A percentile compares a stretch with the other conserved stretches of the same genome.
Conservation (phyloP, 1,139 yeast genomes). For the Blastobotrys illinoisensis region DNA sequence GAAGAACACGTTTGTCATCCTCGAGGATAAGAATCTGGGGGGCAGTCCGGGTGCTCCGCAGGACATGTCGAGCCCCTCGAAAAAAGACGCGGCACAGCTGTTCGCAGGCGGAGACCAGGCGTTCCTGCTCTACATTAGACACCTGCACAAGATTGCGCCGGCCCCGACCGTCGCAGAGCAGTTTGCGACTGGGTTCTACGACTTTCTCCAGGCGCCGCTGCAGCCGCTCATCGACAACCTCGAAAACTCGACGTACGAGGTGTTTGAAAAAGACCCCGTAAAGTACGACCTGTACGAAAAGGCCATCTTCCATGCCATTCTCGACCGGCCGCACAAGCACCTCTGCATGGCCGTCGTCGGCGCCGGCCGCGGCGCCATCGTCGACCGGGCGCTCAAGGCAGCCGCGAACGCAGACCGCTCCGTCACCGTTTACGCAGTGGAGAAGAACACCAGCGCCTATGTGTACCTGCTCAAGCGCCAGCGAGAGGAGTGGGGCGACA, state of each 20-base stretch:
- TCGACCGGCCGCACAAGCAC: slow-evolving; percentile 30
- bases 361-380: slow-evolving; percentile 82
- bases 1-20: slow-evolving; percentile 30
- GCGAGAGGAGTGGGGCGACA: slow-evolving; percentile 27
- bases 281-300: slow-evolving; percentile 64
- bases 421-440: slow-evolving; percentile 51
- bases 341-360: slow-evolving; percentile 59
- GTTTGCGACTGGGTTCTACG: slow-evolving; percentile 36
- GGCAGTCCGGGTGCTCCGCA: not conserved
- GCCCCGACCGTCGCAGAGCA: slow-evolving; percentile 32
- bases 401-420: slow-evolving; percentile 33
- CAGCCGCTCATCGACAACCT: slow-evolving; percentile 63
- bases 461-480: slow-evolving; percentile 31
- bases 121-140: slow-evolving; percentile 49
- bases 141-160: slow-evolving; percentile 38
- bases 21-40: slow-evolving; percentile 30
- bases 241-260: slow-evolving; percentile 53
- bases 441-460: slow-evolving; percentile 64
- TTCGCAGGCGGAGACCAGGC: slow-evolving; percentile 43
- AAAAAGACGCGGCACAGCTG: not conserved
- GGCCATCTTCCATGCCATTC: slow-evolving; percentile 59
- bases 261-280: slow-evolving; percentile 61
- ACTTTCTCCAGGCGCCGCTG: slow-evolving; percentile 52
- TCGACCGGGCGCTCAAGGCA: slow-evolving; percentile 47
- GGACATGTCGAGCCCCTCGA: not conserved